A percentile compares a stretch with the other conserved stretches of the same genome.
Conservation (phyloP, 2,329 filamentous ascomycete genomes). For the Exophiala calicioides region DNA sequence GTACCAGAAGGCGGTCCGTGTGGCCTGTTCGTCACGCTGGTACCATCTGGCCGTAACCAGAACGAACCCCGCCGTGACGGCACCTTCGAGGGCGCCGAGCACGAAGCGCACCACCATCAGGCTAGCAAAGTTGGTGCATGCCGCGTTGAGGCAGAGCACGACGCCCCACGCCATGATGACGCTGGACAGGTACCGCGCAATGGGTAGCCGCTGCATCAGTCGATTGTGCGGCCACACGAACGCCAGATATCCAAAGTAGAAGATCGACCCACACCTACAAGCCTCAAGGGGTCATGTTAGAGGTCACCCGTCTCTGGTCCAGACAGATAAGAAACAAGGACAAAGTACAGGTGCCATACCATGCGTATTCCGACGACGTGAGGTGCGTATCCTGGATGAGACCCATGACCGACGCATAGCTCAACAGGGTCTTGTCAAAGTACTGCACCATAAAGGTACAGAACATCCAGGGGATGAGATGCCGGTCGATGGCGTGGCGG, state of each 20-base stretch:
- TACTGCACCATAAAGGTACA: slow-evolving; percentile 62
- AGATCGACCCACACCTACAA: slow-evolving; percentile 38
- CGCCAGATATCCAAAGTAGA: slow-evolving; percentile 46
- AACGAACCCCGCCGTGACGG: slow-evolving; percentile 53
- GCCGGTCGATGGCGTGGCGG: slow-evolving; percentile 59
- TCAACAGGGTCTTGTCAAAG: slow-evolving; percentile 62
- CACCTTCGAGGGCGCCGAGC: slow-evolving; percentile 50
- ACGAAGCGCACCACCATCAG: slow-evolving; percentile 49
- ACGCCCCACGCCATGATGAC: slow-evolving; percentile 57
- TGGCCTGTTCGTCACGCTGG: slow-evolving; percentile 51
- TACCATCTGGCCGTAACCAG: slow-evolving; percentile 55
- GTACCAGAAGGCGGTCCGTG: slow-evolving; percentile 61
- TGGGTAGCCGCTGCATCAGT: slow-evolving; percentile 32
- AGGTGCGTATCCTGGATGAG: slow-evolving; percentile 48
- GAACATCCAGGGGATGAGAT: slow-evolving; percentile 59
- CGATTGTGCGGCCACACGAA: slow-evolving; percentile 39
- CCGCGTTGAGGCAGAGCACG: slow-evolving; percentile 54
- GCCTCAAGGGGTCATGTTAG: neutral
- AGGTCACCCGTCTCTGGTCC: neutral
- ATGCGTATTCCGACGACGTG: slow-evolving; percentile 48
- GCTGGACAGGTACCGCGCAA: slow-evolving; percentile 53
- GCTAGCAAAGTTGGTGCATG: slow-evolving; percentile 48
- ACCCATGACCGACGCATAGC: slow-evolving; percentile 57
- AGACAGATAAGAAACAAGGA: slow-evolving; percentile 50
- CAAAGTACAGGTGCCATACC: slow-evolving; percentile 49